These are phyloP conservation scores for Bipolaris victoriae DNA, from an alignment of 2,329 filamentous ascomycete genomes.

Conservation along the genomic window DNA sequence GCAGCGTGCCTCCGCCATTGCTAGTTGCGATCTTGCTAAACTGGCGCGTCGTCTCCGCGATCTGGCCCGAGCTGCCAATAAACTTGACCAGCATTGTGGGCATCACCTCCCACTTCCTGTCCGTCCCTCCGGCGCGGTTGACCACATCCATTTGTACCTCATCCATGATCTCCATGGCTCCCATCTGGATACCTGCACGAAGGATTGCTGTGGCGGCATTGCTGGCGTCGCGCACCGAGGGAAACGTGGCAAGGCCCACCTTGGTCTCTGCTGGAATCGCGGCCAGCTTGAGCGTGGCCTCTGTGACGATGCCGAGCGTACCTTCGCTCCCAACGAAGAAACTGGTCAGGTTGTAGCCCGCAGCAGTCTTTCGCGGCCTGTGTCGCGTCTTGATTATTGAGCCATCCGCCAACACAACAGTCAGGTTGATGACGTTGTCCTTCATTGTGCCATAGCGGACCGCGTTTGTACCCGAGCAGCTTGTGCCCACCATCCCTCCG, in stretches of 20 bases:
- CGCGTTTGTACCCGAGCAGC: conserved; percentile 83
- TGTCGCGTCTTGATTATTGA: conserved; percentile 89
- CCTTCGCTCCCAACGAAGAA: conserved; percentile 92
- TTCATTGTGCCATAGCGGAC: conserved; percentile 95
- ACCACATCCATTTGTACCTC: conserved; percentile 85
- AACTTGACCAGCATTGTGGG: conserved; percentile 81
- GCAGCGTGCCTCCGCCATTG: conserved; percentile 55
- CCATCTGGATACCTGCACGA: conserved; percentile 78
- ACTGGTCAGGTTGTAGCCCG: conserved; percentile 88
- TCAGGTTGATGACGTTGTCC: conserved; percentile 87
- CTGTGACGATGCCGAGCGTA: conserved; percentile 87
- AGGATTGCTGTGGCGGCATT: conserved; percentile 82
- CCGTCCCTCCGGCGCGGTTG: conserved; percentile 69
- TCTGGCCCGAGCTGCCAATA: conserved; percentile 68
- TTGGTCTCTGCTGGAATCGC: conserved; percentile 78
- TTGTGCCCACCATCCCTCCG: conserved; percentile 83
- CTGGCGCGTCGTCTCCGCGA: conserved; percentile 62
- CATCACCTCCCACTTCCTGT: conserved; percentile 69
- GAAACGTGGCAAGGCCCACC: conserved; percentile 75
- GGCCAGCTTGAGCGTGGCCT: conserved; percentile 86
- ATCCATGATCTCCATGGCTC: conserved; percentile 91
- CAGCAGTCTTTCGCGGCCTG: conserved; percentile 85
- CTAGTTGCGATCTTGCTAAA: conserved; percentile 72
- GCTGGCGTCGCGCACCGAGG: conserved; percentile 71
- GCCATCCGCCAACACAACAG: conserved; percentile 87